Evolutionary conservation across 2,329 filamentous ascomycete species (phyloP).

Genomic region (Paradendryphiella salina): DNA sequence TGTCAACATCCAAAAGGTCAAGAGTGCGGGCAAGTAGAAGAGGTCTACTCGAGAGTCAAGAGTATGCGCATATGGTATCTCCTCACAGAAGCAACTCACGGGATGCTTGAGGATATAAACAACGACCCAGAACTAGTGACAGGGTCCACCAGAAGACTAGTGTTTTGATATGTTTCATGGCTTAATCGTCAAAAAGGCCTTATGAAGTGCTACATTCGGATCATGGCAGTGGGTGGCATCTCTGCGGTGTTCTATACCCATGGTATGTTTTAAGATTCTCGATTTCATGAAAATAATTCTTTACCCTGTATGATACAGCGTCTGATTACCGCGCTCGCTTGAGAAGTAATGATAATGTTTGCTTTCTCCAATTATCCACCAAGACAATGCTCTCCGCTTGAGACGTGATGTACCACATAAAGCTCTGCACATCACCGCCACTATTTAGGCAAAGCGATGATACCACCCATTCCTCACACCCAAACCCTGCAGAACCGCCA

Average conservation of each 20-base stretch:
- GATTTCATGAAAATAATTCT: background rate
- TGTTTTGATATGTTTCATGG: background rate
- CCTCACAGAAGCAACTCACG: background rate
- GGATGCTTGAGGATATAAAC: background rate
- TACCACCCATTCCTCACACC: slow-evolving; percentile 29
- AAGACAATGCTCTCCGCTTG: background rate
- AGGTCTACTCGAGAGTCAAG: no score
- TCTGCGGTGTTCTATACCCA: slow-evolving; percentile 10
- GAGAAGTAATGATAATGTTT: slow-evolving; percentile 3
- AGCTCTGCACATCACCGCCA: background rate
- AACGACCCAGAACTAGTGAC: background rate
- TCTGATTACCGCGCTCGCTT: background rate
- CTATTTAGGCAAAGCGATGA: slow-evolving; percentile 12
- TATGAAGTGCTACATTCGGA: background rate
- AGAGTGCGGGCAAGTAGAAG: background rate
- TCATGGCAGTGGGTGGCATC: background rate
- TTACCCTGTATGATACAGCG: background rate
- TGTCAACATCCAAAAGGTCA: slow-evolving; percentile 19
- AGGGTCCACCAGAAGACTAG: background rate
- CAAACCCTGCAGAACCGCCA: slow-evolving; percentile 33
- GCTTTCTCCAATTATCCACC: background rate
- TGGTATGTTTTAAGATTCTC: background rate
- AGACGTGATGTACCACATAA: background rate
- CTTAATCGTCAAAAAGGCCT: background rate
- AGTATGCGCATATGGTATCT: background rate